These are phyloP conservation scores for Trypanosoma melophagium DNA, from an alignment of 208 protist genomes.

Conservation along the genomic window DNA sequence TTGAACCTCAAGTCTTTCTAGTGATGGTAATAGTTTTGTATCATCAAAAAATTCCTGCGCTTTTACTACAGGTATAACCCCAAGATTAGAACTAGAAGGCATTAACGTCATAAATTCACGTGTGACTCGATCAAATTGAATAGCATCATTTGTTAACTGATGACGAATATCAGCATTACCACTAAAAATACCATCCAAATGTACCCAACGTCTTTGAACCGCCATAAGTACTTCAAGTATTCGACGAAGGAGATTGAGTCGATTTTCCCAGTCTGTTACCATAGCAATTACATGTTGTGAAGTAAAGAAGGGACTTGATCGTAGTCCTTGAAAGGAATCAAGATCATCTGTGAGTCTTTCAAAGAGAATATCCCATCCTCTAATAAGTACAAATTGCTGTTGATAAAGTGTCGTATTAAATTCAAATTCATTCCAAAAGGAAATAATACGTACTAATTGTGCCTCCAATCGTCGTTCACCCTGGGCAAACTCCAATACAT, in stretches of 20 bases:
- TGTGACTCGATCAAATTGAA: constrained; percentile 93
- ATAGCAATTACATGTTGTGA: constrained; percentile 63
- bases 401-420: constrained; percentile 95
- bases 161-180: constrained; percentile 93
- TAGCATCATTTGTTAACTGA: constrained; percentile 94
- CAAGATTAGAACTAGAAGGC: constrained; percentile 71
- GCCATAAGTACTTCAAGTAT: constrained; percentile 94
- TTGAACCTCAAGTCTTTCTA: constrained; percentile 92
- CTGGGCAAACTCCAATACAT: constrained; percentile 88
- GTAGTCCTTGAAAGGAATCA: constrained; percentile 92
- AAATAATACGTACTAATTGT: constrained; percentile 82
- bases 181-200: constrained; percentile 97
- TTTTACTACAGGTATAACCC: constrained; percentile 43
- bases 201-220: constrained; percentile 98
- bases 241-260: constrained; percentile 89
- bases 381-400: constrained; percentile 93
- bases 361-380: constrained; percentile 97
- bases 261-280: constrained; percentile 90
- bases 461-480: constrained; percentile 85
- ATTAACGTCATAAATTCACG: constrained; percentile 94
- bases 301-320: constrained; percentile 95
- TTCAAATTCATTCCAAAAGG: constrained; percentile 92
- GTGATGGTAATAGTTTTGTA: constrained; percentile 80
- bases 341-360: constrained; percentile 94
- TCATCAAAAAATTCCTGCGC: constrained; percentile 93